Percentiles rank a stretch among this genome's conserved stretches.
Evolutionary conservation across 768 basidiomycete genomes (phyloP).

Genomic region (Tulasnella sp.): DNA sequence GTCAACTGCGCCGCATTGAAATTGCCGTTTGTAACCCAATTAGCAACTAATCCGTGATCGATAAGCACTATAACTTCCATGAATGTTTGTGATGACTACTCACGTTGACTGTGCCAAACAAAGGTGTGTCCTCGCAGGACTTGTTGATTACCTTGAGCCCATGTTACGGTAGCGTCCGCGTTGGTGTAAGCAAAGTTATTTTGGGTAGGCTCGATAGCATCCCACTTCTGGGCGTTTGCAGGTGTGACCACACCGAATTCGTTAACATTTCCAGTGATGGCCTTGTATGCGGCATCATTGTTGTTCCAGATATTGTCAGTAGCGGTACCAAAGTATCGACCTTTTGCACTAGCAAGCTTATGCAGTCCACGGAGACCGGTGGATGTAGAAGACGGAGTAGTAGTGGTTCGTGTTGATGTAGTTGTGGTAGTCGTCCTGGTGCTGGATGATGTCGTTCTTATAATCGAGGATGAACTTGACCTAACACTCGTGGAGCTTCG

Average conservation of each 20-base stretch:
- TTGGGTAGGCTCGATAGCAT: not conserved
- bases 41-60: not conserved
- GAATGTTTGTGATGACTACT: not conserved
- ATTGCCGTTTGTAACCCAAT: slow-evolving; percentile 7
- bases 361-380: not conserved
- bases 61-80: not conserved
- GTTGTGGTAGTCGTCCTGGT: not conserved
- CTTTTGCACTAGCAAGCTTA: not conserved
- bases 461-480: too few species aligned
- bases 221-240: not conserved
- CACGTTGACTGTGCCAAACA: not conserved
- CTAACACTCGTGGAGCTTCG: too few species aligned
- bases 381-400: not conserved
- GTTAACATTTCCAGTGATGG: not conserved
- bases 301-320: not conserved
- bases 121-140: slow-evolving; percentile 6
- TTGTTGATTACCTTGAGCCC: not conserved
- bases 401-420: not conserved
- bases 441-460: not conserved
- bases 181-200: not conserved
- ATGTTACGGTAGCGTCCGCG: not conserved
- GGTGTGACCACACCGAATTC: slow-evolving; percentile 4
- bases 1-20: slow-evolving; percentile 16
- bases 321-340: slow-evolving; percentile 7
- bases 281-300: too few species aligned